Conservation (phyloP, 176 grass and related monocot species). For the Chloris gayana region DNA sequence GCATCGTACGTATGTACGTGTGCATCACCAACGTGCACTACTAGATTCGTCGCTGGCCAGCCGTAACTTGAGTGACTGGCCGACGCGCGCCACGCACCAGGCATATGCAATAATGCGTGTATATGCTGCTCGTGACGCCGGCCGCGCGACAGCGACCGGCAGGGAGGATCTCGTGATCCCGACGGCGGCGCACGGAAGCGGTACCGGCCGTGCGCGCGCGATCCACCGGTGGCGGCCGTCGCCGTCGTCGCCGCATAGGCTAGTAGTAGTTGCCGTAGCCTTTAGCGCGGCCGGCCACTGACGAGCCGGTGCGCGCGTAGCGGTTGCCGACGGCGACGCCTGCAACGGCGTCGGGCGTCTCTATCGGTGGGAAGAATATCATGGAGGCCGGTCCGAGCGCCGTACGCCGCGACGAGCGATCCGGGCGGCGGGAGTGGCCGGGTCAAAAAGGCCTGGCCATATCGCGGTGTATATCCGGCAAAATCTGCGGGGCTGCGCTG, state of each 20-base stretch:
- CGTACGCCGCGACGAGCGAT: not conserved
- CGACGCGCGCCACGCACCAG: not conserved
- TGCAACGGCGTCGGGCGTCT: not conserved
- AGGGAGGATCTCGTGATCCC: not conserved
- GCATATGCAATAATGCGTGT: not conserved
- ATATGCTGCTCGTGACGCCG: not conserved
- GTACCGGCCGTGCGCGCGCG: too few species aligned
- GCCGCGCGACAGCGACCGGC: not conserved
- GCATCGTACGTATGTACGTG: not conserved
- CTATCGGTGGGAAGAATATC: not conserved
- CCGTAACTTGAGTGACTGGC: not conserved
- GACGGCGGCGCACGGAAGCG: not conserved
- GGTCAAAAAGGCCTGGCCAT: conserved; percentile 14
- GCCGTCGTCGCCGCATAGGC: not conserved
- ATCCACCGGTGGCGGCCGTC: not conserved
- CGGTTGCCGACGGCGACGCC: not conserved
- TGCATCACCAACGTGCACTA: not conserved
- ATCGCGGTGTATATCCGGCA: not conserved
- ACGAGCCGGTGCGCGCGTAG: not conserved
- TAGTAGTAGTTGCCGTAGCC: not conserved
- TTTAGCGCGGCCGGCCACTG: conserved; percentile 12
- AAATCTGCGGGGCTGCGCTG: not conserved
- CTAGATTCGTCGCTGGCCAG: too few species aligned
- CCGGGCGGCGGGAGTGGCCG: not conserved
- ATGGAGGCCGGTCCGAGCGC: not conserved